Evolutionary conservation across 2,329 filamentous ascomycete species (phyloP).

Genomic region (Aspergillus brasiliensis): DNA sequence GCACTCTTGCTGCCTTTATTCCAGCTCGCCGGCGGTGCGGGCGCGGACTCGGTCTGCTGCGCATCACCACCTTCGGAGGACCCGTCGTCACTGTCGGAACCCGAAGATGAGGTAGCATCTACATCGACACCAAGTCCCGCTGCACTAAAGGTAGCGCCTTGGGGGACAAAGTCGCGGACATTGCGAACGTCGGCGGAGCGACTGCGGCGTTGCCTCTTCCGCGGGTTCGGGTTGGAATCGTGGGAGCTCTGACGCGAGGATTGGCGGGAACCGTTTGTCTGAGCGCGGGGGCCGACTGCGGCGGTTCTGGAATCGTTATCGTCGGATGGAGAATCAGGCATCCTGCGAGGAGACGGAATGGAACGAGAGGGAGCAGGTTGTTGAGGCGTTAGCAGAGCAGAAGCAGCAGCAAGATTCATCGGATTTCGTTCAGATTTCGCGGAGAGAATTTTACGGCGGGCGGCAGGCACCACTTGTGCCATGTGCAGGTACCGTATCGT

Average conservation of each 20-base stretch:
- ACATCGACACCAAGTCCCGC: conserved; percentile 36
- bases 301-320: conserved; percentile 52
- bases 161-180: conserved; percentile 41
- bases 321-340: conserved; percentile 33
- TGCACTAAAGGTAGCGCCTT: conserved; percentile 38
- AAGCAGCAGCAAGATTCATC: neutral
- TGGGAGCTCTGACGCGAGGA: conserved; percentile 21
- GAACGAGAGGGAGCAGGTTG: neutral
- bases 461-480: conserved; percentile 13
- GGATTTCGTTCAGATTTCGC: neutral
- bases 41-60: conserved; percentile 16
- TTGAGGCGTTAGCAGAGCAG: neutral
- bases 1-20: conserved; percentile 46
- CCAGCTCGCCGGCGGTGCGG: conserved; percentile 43
- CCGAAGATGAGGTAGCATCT: conserved; percentile 35
- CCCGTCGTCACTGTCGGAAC: conserved; percentile 18
- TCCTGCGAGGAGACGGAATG: conserved; percentile 12
- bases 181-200: conserved; percentile 26
- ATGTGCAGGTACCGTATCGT: neutral
- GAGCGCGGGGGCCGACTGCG: conserved; percentile 42
- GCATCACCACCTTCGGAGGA: conserved; percentile 19
- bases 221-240: conserved; percentile 25
- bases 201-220: conserved; percentile 33
- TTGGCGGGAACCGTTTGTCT: conserved; percentile 27
- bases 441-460: conserved; percentile 29